Evolutionary conservation across 805 yeast species (phyloP).

Genomic region (Kluyveromyces siamensis): DNA sequence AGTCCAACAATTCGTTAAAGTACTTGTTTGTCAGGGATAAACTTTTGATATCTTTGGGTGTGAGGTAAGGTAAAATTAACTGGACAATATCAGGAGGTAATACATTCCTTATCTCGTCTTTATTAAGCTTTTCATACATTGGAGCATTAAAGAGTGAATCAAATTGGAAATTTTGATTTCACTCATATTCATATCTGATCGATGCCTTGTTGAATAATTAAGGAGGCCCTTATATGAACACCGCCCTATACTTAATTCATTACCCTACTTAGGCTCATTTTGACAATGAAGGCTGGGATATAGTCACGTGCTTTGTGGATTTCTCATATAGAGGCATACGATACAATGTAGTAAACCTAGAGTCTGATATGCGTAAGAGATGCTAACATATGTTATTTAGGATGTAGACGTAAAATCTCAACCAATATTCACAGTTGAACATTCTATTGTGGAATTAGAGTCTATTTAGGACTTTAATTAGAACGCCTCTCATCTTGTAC

Average conservation of each 20-base stretch:
- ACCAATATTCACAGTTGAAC: neutral
- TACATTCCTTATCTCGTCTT: slow-evolving; percentile 1
- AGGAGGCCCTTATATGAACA: neutral
- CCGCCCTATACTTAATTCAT: neutral
- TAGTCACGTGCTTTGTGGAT: too few species aligned
- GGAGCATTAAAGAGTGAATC: neutral
- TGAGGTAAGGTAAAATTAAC: slow-evolving; percentile 21
- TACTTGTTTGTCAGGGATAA: slow-evolving; percentile 26
- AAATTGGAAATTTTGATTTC: too few species aligned
- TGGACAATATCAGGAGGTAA: slow-evolving; percentile 27
- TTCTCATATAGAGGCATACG: too few species aligned
- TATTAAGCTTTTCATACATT: neutral
- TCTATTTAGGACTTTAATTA: slow-evolving; percentile 43
- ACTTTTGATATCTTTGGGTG: slow-evolving; percentile 20
- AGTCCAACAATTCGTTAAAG: slow-evolving; percentile 20
- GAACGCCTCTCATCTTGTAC: slow-evolving; percentile 60
- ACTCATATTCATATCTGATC: neutral
- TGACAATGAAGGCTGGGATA: too few species aligned
- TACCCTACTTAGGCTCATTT: neutral
- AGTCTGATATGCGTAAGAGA: too few species aligned
- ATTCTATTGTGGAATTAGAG: slow-evolving; percentile 12
- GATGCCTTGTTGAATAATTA: neutral
- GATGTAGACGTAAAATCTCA: too few species aligned
- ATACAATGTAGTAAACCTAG: too few species aligned
- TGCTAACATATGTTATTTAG: too few species aligned